These are phyloP conservation scores for Suaeda aralocaspica DNA, from an alignment of 148 eudicot genomes.

Conservation along the genomic window DNA sequence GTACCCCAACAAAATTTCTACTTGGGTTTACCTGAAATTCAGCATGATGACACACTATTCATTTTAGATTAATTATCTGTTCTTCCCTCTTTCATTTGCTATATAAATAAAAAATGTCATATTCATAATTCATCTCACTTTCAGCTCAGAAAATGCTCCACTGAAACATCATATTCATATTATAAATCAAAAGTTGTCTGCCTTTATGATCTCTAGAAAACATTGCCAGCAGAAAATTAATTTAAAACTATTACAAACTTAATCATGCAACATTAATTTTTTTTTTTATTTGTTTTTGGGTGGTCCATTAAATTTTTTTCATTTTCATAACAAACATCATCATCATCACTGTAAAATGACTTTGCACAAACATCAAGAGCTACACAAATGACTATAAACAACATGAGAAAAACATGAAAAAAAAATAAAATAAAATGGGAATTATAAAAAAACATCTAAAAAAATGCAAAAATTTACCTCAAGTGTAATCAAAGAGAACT, in stretches of 20 bases:
- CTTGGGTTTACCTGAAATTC: background rate
- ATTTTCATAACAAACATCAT: slow-evolving; percentile 26
- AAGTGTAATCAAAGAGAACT: slow-evolving; percentile 8
- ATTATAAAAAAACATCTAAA: background rate
- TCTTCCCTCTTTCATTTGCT: background rate
- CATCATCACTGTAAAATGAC: slow-evolving; percentile 20
- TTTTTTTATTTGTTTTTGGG: slow-evolving; percentile 18
- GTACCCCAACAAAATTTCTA: background rate
- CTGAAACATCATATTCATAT: slow-evolving; percentile 26
- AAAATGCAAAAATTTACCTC: slow-evolving; percentile 21
- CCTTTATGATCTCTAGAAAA: slow-evolving; percentile 23
- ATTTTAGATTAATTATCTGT: background rate
- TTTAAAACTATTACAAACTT: background rate
- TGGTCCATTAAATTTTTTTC: slow-evolving; percentile 30
- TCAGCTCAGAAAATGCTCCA: slow-evolving; percentile 1
- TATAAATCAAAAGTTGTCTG: slow-evolving; percentile 26
- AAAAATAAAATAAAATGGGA: background rate
- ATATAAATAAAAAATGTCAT: background rate
- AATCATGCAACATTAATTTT: slow-evolving; percentile 9
- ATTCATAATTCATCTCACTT: slow-evolving; percentile 6
- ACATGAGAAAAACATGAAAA: background rate
- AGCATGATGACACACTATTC: slow-evolving; percentile 8
- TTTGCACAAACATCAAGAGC: slow-evolving; percentile 23
- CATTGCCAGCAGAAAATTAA: slow-evolving; percentile 8
- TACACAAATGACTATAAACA: too few relatives aligned